Conservation (phyloP, 2,329 filamentous ascomycete genomes). For the Ascochyta clinopodiicola region DNA sequence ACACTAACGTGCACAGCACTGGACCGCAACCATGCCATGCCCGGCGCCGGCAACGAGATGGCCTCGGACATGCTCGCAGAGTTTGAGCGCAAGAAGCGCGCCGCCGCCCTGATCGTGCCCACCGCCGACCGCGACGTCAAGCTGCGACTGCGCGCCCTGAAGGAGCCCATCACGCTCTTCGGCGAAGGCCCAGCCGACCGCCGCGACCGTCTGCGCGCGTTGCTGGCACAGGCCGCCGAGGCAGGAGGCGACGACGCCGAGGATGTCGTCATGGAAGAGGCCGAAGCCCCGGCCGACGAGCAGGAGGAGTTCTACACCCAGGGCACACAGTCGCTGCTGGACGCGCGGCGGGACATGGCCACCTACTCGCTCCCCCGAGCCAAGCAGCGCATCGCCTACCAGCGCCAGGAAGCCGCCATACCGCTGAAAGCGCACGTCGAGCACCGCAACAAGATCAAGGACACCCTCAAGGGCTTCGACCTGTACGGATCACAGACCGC, state of each 20-base stretch:
- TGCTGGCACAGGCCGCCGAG: constrained; percentile 77
- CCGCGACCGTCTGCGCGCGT: constrained; percentile 82
- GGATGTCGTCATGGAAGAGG: constrained; percentile 59
- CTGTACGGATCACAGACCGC: constrained; percentile 92
- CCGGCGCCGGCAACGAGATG: constrained; percentile 76
- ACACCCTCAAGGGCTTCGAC: constrained; percentile 81
- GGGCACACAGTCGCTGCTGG: constrained; percentile 75
- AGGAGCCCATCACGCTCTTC: constrained; percentile 94
- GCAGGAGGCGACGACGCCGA: constrained; percentile 59
- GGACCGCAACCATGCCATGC: constrained; percentile 86
- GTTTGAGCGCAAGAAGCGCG: constrained; percentile 88
- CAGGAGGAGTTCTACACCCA: constrained; percentile 92
- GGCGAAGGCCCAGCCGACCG: constrained; percentile 87
- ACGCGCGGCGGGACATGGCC: constrained; percentile 80
- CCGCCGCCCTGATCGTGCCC: constrained; percentile 87
- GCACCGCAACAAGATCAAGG: constrained; percentile 87
- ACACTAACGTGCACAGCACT: constrained; percentile 51
- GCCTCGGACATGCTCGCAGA: constrained; percentile 85
- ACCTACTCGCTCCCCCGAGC: constrained; percentile 83
- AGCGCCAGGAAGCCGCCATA: constrained; percentile 82
- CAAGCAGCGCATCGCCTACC: constrained; percentile 75
- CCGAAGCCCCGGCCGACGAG: constrained; percentile 63
- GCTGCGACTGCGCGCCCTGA: constrained; percentile 76
- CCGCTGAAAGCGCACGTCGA: constrained; percentile 89
- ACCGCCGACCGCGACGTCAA: constrained; percentile 89